These are phyloP conservation scores for Aspergillus vadensis DNA, from an alignment of 2,329 filamentous ascomycete genomes.

Conservation along the genomic window DNA sequence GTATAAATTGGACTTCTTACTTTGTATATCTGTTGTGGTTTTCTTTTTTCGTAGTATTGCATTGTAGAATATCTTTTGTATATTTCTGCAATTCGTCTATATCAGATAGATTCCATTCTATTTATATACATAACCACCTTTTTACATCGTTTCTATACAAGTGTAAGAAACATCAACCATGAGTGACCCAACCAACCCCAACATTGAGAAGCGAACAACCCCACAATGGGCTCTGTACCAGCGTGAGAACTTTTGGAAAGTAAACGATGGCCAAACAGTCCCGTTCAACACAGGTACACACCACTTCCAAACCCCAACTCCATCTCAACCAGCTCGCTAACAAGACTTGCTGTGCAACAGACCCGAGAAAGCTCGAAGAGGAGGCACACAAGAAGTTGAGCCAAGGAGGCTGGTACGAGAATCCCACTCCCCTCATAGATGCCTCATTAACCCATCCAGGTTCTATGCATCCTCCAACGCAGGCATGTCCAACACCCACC, in stretches of 20 bases:
- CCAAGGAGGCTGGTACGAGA: conserved; percentile 55
- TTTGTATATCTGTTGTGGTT: too few relatives aligned
- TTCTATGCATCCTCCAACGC: conserved; percentile 43
- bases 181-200: conserved; percentile 55
- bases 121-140: too few relatives aligned
- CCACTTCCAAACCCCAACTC: background rate
- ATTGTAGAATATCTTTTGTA: background rate
- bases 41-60: background rate
- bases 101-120: too few relatives aligned
- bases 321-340: background rate
- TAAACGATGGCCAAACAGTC: conserved; percentile 52
- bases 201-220: conserved; percentile 52
- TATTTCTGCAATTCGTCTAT: background rate
- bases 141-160: too few relatives aligned
- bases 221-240: conserved; percentile 60
- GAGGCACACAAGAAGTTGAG: conserved; percentile 59
- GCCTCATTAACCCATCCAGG: conserved; percentile 17
- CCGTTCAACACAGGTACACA: conserved; percentile 55
- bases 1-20: background rate
- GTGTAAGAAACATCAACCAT: conserved; percentile 14
- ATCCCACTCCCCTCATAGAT: background rate
- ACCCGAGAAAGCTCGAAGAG: conserved; percentile 62
- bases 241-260: conserved; percentile 57
- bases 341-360: conserved; percentile 10
- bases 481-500: conserved; percentile 47